phyloP scores from a whole-genome alignment of 805 yeast genomes.

The Blastobotrys peoriensis region DNA sequence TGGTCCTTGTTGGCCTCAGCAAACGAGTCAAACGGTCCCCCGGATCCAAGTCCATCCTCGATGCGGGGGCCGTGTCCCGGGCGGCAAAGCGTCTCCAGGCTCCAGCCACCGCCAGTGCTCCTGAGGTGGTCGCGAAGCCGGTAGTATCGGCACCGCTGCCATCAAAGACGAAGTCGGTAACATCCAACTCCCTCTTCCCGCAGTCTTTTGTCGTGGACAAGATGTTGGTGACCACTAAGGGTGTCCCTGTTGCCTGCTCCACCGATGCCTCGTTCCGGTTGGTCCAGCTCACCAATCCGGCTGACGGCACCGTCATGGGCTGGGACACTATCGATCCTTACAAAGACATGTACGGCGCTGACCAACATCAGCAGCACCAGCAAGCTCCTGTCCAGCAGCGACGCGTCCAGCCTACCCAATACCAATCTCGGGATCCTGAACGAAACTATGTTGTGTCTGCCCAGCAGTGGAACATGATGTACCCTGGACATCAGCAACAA shows the following conservation, averaged over 20 bases:
- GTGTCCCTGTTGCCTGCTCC: conserved; percentile 20
- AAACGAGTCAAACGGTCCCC: not conserved
- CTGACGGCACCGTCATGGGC: conserved; percentile 17
- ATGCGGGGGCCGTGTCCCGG: not conserved
- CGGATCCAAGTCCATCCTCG: not conserved
- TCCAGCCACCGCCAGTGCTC: not conserved
- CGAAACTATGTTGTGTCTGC: not conserved
- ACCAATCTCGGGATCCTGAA: not conserved
- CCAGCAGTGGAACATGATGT: not conserved
- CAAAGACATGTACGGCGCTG: not conserved
- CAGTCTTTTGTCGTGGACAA: conserved; percentile 1
- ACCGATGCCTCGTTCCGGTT: conserved; percentile 18
- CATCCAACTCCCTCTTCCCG: conserved; percentile 4
- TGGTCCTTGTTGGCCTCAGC: not conserved
- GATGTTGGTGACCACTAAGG: conserved; percentile 2
- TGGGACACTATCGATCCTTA: conserved; percentile 13
- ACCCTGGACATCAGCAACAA: not conserved
- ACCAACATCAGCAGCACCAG: not conserved
- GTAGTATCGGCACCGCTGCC: not conserved
- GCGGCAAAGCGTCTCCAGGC: not conserved
- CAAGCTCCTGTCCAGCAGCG: not conserved
- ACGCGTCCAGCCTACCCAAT: not conserved
- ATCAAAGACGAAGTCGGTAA: not conserved
- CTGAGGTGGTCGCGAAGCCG: not conserved
- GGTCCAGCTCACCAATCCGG: conserved; percentile 11